Percentiles rank a stretch among this genome's conserved stretches.
These are phyloP conservation scores for Xylaria arbuscula DNA, from an alignment of 2,329 filamentous ascomycete species.

Conservation along the genomic window DNA sequence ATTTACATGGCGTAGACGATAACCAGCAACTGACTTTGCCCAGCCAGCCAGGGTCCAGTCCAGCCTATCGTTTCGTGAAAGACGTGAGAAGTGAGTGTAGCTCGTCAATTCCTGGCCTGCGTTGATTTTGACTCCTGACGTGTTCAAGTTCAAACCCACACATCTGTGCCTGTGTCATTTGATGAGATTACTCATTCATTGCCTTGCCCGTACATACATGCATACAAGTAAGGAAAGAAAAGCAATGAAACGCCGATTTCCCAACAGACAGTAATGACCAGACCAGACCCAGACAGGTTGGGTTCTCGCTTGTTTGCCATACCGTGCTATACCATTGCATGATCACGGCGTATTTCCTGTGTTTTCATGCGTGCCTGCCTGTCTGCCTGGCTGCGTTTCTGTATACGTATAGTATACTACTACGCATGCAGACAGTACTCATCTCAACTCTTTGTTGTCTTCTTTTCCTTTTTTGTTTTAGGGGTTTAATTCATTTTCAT, in stretches of 20 bases:
- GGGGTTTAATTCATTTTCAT: no score
- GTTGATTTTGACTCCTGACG: background rate
- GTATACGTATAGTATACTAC: no score
- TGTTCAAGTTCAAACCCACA: background rate
- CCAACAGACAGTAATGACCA: background rate
- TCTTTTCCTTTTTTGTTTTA: no score
- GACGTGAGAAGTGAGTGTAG: background rate
- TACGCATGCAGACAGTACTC: no score
- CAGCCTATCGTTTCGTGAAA: background rate
- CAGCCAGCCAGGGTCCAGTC: background rate
- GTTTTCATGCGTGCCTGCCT: background rate
- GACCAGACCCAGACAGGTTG: background rate
- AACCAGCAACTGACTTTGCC: background rate
- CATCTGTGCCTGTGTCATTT: no score
- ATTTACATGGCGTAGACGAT: conserved; percentile 26
- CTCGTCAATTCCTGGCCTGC: background rate
- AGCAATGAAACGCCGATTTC: conserved; percentile 9
- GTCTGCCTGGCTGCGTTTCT: background rate
- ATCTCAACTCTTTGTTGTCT: no score
- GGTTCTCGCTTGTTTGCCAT: background rate
- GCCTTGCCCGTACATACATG: background rate
- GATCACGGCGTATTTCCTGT: no score
- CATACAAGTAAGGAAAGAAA: background rate
- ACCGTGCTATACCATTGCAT: no score
- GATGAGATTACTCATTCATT: background rate